phyloP scores from a whole-genome alignment of 176 grass and related monocot species.

The Pharus latifolius region DNA sequence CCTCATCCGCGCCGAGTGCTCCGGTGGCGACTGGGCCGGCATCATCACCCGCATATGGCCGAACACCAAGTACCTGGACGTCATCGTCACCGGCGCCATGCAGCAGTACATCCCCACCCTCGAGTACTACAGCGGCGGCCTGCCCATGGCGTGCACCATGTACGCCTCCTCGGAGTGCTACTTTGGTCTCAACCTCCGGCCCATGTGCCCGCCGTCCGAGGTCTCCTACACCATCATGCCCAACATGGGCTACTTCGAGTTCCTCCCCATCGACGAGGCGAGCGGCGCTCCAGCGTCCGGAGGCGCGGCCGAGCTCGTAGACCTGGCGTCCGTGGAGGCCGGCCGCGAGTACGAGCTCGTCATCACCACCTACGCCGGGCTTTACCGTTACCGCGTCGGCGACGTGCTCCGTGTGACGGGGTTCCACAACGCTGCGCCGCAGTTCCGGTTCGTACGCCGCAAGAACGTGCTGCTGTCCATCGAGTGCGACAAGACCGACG shows the following conservation, averaged over 20 bases:
- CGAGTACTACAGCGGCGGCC: conserved; percentile 45
- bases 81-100: conserved; percentile 68
- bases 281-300: neutral
- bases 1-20: conserved; percentile 47
- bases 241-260: conserved; percentile 78
- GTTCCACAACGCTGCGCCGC: conserved; percentile 67
- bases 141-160: conserved; percentile 63
- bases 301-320: conserved; percentile 8
- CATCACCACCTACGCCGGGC: conserved; percentile 63
- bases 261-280: conserved; percentile 27
- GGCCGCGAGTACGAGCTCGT: conserved; percentile 60
- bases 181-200: conserved; percentile 53
- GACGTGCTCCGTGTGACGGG: conserved; percentile 50
- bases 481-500: conserved; percentile 72
- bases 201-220: conserved; percentile 51
- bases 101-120: conserved; percentile 71
- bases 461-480: conserved; percentile 70
- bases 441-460: conserved; percentile 60
- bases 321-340: conserved; percentile 33
- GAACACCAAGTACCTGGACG: conserved; percentile 65
- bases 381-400: conserved; percentile 57
- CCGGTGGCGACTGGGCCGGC: conserved; percentile 41
- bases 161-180: conserved; percentile 69
- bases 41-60: conserved; percentile 56
- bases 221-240: conserved; percentile 76